These are phyloP conservation scores for Crassisporium funariophilum DNA, from an alignment of 768 basidiomycete genomes.

Conservation along the genomic window DNA sequence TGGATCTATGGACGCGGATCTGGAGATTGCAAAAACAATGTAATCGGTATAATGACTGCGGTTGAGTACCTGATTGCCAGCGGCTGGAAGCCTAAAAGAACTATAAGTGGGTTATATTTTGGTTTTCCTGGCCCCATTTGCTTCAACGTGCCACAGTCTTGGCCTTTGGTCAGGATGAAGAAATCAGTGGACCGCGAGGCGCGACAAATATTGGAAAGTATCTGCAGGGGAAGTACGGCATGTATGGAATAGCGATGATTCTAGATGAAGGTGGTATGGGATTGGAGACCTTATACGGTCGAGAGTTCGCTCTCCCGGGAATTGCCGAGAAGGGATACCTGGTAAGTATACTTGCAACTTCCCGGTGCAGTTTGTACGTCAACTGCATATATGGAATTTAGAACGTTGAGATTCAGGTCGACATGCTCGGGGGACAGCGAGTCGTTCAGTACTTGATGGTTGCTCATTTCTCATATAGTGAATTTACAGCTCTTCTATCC, in stretches of 20 bases:
- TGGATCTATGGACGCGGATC: conserved; percentile 34
- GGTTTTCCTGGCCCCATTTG: neutral
- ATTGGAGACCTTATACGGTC: conserved; percentile 23
- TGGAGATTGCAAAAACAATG: conserved; percentile 34
- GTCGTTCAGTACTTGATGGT: conserved; percentile 1
- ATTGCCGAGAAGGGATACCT: conserved; percentile 34
- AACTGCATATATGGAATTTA: conserved; percentile 4
- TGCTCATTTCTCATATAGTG: neutral
- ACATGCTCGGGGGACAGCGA: conserved; percentile 35
- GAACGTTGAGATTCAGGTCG: conserved; percentile 29
- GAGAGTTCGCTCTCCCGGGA: conserved; percentile 31
- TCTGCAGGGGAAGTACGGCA: conserved; percentile 24
- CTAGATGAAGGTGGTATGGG: conserved; percentile 36
- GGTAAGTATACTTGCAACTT: conserved; percentile 12
- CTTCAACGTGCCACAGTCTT: conserved; percentile 20
- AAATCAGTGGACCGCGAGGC: conserved; percentile 32
- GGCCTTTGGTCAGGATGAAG: conserved; percentile 36
- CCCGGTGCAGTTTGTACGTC: neutral
- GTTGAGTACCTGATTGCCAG: conserved; percentile 27
- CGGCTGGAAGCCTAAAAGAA: conserved; percentile 28
- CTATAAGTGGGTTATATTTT: conserved; percentile 20
- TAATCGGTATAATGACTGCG: conserved; percentile 32
- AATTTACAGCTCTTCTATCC: conserved; percentile 27
- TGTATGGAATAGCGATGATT: conserved; percentile 33
- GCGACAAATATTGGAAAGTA: conserved; percentile 27